phyloP scores from a whole-genome alignment of 768 basidiomycete species.

The Lanmaoa rubissima region DNA sequence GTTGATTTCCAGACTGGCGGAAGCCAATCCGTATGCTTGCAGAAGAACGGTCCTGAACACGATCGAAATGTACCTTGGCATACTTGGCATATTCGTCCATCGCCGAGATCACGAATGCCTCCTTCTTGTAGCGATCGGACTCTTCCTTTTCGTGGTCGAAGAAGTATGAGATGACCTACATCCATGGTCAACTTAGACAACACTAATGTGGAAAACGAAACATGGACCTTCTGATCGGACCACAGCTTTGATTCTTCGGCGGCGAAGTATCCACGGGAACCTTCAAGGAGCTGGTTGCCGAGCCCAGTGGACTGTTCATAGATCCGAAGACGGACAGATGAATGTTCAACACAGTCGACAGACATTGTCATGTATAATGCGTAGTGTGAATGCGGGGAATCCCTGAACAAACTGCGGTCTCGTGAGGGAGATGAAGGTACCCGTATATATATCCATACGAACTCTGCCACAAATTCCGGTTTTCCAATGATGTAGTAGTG shows the following conservation, averaged over 20 bases:
- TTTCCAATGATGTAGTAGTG: too few relatives aligned
- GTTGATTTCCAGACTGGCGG: neutral
- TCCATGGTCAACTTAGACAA: neutral
- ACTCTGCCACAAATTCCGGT: too few relatives aligned
- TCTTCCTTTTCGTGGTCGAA: neutral
- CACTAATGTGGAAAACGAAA: neutral
- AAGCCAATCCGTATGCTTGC: neutral
- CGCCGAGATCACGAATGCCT: neutral
- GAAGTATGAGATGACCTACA: neutral
- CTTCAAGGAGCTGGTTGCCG: neutral
- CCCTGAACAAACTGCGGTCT: too few relatives aligned
- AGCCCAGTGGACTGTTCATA: too few relatives aligned
- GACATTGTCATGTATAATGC: too few relatives aligned
- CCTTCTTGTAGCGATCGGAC: neutral
- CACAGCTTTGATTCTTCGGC: slow-evolving; percentile 1
- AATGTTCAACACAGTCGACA: neutral
- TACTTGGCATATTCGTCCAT: neutral
- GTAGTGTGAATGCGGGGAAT: too few relatives aligned
- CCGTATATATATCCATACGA: too few relatives aligned
- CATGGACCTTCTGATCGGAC: neutral
- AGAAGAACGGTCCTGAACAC: neutral
- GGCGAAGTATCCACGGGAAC: neutral
- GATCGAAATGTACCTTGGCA: neutral
- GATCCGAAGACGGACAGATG: neutral
- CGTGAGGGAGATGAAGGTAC: too few relatives aligned